Conservation (phyloP, 768 basidiomycete genomes). For the Strobilomyces echinocephalus region DNA sequence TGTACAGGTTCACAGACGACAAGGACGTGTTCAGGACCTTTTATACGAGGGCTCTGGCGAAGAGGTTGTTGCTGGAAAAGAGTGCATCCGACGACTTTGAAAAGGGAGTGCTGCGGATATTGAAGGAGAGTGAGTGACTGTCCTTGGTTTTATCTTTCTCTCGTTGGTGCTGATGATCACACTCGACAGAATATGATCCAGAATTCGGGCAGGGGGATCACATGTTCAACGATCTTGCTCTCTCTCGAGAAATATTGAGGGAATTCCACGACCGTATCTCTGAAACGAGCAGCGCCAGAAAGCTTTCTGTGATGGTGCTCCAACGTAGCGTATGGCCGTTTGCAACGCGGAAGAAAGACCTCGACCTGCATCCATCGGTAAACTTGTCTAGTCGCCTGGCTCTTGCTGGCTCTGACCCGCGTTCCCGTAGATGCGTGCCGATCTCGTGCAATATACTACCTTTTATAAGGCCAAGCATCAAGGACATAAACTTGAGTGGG, state of each 20-base stretch:
- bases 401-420: constrained; percentile 7
- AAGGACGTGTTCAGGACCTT: constrained; percentile 93
- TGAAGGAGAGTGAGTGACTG: constrained; percentile 66
- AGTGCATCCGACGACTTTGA: constrained; percentile 88
- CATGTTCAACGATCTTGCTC: constrained; percentile 88
- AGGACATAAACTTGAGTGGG: constrained; percentile 76
- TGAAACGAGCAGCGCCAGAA: constrained; percentile 37
- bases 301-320: constrained; percentile 75
- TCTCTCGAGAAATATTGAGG: constrained; percentile 68
- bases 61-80: constrained; percentile 75
- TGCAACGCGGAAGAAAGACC: constrained; percentile 42
- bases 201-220: constrained; percentile 92
- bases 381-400: constrained; percentile 12
- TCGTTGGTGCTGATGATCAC: too few species aligned
- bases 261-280: constrained; percentile 54
- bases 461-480: constrained; percentile 82
- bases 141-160: neutral
- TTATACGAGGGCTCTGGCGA: constrained; percentile 85
- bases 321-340: constrained; percentile 90
- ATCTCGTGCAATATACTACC: constrained; percentile 54
- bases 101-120: constrained; percentile 73
- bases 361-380: constrained; percentile 54
- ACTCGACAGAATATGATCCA: constrained; percentile 96
- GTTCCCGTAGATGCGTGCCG: constrained; percentile 60
- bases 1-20: constrained; percentile 87